Evolutionary conservation across 495 filamentous ascomycete genomes (phyloP).

Genomic region (Pyrenopolyporus hunteri): DNA sequence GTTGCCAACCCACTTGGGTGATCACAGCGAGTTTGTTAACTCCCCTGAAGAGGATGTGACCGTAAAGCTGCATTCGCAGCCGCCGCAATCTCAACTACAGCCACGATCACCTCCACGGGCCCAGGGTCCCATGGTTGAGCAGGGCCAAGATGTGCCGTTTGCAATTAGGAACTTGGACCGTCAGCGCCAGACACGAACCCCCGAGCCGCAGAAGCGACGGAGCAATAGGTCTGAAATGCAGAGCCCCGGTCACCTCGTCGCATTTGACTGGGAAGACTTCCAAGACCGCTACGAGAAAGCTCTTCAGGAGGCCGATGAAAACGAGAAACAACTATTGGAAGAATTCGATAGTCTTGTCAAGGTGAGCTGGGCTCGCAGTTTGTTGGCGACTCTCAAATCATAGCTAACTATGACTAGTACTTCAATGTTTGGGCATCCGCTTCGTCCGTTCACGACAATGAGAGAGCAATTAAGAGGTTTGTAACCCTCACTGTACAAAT

Average conservation of each 20-base stretch:
- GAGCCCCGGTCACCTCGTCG: slow-evolving; percentile 51
- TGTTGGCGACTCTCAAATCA: slow-evolving; percentile 20
- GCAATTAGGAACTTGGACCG: slow-evolving; percentile 24
- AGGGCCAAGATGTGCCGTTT: slow-evolving; percentile 37
- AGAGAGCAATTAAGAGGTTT: slow-evolving; percentile 68
- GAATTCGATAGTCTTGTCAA: slow-evolving; percentile 69
- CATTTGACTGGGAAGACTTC: slow-evolving; percentile 72
- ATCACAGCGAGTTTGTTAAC: slow-evolving; percentile 23
- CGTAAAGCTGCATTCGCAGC: slow-evolving; percentile 42
- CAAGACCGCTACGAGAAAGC: slow-evolving; percentile 65
- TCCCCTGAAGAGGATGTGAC: slow-evolving; percentile 29
- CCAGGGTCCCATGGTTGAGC: slow-evolving; percentile 48
- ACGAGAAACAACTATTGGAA: slow-evolving; percentile 65
- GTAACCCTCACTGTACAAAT: background rate
- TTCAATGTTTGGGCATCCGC: slow-evolving; percentile 74
- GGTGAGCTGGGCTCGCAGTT: slow-evolving; percentile 46
- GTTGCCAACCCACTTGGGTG: slow-evolving; percentile 35
- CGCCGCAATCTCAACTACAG: slow-evolving; percentile 21
- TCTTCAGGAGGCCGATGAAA: slow-evolving; percentile 62
- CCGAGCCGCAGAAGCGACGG: slow-evolving; percentile 39
- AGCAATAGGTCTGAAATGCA: slow-evolving; percentile 44
- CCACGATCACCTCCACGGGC: slow-evolving; percentile 41
- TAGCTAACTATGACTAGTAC: slow-evolving; percentile 51
- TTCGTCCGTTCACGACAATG: slow-evolving; percentile 69
- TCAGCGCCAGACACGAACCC: slow-evolving; percentile 36